Evolutionary conservation across 192 early-diverging fungal species (phyloP).

Genomic region (Phycomyces nitens): DNA sequence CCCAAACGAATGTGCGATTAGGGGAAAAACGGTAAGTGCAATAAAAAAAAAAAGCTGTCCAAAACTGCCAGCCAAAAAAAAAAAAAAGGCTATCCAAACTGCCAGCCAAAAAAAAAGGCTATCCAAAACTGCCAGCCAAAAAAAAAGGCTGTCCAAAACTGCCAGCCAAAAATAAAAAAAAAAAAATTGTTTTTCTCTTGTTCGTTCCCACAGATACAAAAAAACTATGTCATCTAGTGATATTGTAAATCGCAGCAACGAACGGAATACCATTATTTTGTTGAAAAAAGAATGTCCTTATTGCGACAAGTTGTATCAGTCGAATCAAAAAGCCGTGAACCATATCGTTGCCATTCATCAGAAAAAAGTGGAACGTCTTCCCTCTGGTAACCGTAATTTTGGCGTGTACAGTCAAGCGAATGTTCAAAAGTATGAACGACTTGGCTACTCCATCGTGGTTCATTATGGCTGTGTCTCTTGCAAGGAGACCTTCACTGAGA

Average conservation of each 20-base stretch:
- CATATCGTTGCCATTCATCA: slow-evolving; percentile 8
- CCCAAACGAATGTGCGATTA: slow-evolving; percentile 15
- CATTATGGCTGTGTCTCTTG: slow-evolving; percentile 20
- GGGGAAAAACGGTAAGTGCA: slow-evolving; percentile 3
- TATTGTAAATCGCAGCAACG: not conserved
- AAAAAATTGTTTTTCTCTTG: too few species aligned
- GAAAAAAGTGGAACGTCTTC: slow-evolving; percentile 7
- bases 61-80: too few species aligned
- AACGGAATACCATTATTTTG: not conserved
- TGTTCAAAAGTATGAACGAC: slow-evolving; percentile 17
- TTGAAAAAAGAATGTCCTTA: not conserved
- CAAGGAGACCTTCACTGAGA: slow-evolving; percentile 13
- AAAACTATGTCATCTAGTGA: not conserved
- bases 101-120: too few species aligned
- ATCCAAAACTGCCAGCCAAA: too few species aligned
- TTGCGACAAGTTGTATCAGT: not conserved
- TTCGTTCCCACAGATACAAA: not conserved
- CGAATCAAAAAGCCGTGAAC: not conserved
- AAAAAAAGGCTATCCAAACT: too few species aligned
- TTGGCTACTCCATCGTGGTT: slow-evolving; percentile 14
- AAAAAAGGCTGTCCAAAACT: too few species aligned
- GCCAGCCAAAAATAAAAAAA: too few species aligned
- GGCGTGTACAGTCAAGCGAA: slow-evolving; percentile 19
- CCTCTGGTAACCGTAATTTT: slow-evolving; percentile 7
- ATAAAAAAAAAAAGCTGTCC: too few species aligned